Evolutionary conservation across 1,139 yeast species (phyloP).

Genomic region (Saccharomyces uvarum): DNA sequence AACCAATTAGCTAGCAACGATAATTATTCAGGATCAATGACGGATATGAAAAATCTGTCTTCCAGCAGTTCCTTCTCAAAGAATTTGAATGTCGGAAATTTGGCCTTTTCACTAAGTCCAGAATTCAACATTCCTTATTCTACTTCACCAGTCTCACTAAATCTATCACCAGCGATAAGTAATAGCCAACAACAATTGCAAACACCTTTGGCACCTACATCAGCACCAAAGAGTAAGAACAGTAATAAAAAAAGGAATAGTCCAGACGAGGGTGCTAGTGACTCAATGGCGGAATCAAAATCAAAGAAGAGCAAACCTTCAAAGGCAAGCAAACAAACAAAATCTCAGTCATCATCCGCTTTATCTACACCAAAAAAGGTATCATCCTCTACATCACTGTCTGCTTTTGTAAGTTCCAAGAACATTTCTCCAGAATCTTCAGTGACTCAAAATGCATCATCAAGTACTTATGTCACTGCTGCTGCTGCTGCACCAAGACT

Average conservation of each 20-base stretch:
- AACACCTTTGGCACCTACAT: not conserved
- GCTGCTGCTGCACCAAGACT: conserved; percentile 79
- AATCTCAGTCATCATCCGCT: not conserved
- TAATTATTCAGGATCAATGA: not conserved
- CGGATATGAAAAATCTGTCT: not conserved
- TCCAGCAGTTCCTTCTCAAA: conserved; percentile 1
- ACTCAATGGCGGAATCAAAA: not conserved
- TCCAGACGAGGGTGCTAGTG: not conserved
- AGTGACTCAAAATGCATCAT: not conserved
- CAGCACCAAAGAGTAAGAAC: not conserved
- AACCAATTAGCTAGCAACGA: not conserved
- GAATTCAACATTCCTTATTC: conserved; percentile 51
- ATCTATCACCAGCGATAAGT: conserved; percentile 32
- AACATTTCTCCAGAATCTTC: not conserved
- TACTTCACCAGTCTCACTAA: conserved; percentile 72
- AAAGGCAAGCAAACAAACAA: not conserved
- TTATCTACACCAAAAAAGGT: not conserved
- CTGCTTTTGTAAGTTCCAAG: not conserved
- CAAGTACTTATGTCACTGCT: conserved; percentile 42
- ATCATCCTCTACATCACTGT: not conserved
- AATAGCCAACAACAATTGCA: not conserved
- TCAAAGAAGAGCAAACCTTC: not conserved
- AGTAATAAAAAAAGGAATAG: not conserved
- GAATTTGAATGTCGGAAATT: not conserved
- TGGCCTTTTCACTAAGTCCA: conserved; percentile 19